Evolutionary conservation across 768 basidiomycete species (phyloP), one percentile per base, ranked within the genome.

Genomic region (Fistulinella prunicolor): DNA sequence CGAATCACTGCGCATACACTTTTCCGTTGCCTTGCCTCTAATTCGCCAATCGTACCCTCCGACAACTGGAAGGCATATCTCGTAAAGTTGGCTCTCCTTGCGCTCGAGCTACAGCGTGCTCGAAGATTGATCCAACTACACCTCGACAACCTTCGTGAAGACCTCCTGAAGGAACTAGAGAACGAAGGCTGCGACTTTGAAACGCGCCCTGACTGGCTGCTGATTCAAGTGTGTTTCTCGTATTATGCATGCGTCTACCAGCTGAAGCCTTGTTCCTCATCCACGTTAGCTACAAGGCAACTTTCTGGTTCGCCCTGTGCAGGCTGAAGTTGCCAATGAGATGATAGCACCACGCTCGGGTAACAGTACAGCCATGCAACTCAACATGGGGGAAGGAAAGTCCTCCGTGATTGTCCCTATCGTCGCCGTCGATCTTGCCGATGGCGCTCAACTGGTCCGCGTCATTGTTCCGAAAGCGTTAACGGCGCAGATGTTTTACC

Each of bases 301-400:
- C 42, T 47, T 36, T 19, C 17, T 36, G 16, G 10, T 36, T 19
- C 35, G 35, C 10, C 35, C 12, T 36, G 35, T 36, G 19, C 69
- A 70, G 46, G 50, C 55, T 0, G 39, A 50, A 16, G 52, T 71
- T 23, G 61, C 70, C 10, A 42, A 40, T 7, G 53, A 70, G 36
- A 71, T 70, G 70, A 63, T 69, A 24, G 39, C 49, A 10, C 69
- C 69, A 1, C 29, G 30, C 12, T 58, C 59, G 0, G 45, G 50
- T 4, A 10, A 53, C 6, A 80, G 73, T 44, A 69, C 71, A 0
- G 55, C 69, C 5, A 62, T 74, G 16, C 78, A 80, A 47, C 70
- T 80, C 12, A 77, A 79, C 17, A 36, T 36, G 35, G 35, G 35
- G 12, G 35, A 36, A 16, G 35, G 35, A 36, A 36, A 36, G 17